These are phyloP conservation scores for Citeromyces nyonsensis DNA, from an alignment of 805 yeast genomes.

Conservation along the genomic window DNA sequence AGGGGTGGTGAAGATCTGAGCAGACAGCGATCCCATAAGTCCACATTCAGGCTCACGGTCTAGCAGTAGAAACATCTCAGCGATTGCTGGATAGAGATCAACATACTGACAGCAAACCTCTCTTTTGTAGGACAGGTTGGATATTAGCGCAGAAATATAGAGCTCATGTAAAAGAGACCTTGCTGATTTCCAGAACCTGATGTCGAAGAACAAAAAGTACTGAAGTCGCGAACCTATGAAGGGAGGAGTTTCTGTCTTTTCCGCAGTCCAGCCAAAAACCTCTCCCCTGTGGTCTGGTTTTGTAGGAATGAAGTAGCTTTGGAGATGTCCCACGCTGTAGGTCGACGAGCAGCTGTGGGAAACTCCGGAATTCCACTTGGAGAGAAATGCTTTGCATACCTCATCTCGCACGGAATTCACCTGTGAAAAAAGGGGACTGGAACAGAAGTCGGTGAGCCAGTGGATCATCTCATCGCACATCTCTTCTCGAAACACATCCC, in stretches of 20 bases:
- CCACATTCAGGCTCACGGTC: slow-evolving; percentile 88
- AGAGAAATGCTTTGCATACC: slow-evolving; percentile 41
- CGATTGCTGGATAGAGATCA: slow-evolving; percentile 63
- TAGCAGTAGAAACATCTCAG: slow-evolving; percentile 49
- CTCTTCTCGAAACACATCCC: slow-evolving; percentile 68
- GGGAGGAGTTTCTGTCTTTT: not conserved
- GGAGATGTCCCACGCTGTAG: not conserved
- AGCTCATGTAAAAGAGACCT: slow-evolving; percentile 46
- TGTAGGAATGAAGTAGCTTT: not conserved
- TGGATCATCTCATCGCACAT: slow-evolving; percentile 56
- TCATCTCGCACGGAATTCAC: slow-evolving; percentile 28
- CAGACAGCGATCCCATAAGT: slow-evolving; percentile 54
- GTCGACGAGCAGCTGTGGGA: slow-evolving; percentile 2
- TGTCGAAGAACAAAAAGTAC: slow-evolving; percentile 47
- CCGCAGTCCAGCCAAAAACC: not conserved
- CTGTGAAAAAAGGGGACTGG: slow-evolving; percentile 34
- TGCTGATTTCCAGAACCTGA: slow-evolving; percentile 54
- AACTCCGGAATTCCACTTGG: slow-evolving; percentile 47
- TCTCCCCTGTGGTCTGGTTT: not conserved
- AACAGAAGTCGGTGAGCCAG: slow-evolving; percentile 51
- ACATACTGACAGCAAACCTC: slow-evolving; percentile 68
- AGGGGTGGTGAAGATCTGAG: slow-evolving; percentile 86
- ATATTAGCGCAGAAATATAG: slow-evolving; percentile 47
- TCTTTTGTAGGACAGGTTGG: slow-evolving; percentile 37
- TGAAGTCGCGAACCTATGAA: slow-evolving; percentile 39